Evolutionary conservation across 257 asterid genomes (phyloP).

Genomic region (Leonotis leonurus): DNA sequence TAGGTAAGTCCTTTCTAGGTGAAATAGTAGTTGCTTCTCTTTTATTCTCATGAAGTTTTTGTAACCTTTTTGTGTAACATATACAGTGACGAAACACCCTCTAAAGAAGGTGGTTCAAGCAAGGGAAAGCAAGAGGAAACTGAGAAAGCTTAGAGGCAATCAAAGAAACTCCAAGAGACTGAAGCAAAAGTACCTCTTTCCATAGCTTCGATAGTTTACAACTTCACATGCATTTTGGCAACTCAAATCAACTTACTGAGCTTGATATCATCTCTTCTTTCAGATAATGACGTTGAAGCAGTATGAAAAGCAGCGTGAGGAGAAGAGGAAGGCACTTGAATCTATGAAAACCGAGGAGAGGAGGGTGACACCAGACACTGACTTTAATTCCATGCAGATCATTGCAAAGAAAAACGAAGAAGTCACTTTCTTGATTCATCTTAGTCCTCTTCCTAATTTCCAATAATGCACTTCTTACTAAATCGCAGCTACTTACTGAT

Average conservation of each 20-base stretch:
- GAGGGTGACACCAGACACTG: constrained; percentile 8
- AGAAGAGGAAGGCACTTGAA: constrained; percentile 10
- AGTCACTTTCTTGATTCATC: not conserved
- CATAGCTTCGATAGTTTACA: not conserved
- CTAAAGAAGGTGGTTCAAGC: not conserved
- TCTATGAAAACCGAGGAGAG: not conserved
- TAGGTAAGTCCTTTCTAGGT: not conserved
- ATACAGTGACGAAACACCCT: not conserved
- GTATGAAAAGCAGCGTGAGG: constrained; percentile 4
- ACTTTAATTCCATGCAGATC: constrained; percentile 12
- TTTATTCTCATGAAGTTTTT: not conserved
- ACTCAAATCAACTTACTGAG: not conserved
- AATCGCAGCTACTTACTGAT: not conserved
- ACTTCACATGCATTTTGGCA: not conserved
- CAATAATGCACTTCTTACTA: not conserved
- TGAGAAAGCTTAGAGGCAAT: not conserved
- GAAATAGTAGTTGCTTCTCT: not conserved
- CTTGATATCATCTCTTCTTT: not conserved
- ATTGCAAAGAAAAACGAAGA: constrained; percentile 4
- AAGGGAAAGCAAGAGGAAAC: not conserved
- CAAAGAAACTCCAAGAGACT: not conserved
- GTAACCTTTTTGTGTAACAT: not conserved
- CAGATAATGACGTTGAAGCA: constrained; percentile 11
- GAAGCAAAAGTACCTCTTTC: not conserved
- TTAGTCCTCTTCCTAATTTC: not conserved